These are phyloP conservation scores for Dendryphion nanum DNA, from an alignment of 2,329 filamentous ascomycete genomes.

Conservation along the genomic window DNA sequence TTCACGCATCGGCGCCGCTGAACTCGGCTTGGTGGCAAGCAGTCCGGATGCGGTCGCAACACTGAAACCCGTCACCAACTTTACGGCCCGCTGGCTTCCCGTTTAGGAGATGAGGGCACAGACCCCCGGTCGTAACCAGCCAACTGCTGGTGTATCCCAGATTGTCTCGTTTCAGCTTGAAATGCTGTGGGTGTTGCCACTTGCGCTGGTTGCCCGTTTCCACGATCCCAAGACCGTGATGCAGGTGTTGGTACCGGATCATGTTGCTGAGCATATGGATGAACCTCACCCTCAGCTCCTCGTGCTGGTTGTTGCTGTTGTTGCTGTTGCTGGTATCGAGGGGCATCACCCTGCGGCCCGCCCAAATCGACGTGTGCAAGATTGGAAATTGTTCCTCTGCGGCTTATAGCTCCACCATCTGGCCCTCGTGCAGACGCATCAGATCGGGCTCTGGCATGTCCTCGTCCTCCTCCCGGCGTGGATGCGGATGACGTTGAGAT, in stretches of 20 bases:
- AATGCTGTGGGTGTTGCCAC: conserved; percentile 21
- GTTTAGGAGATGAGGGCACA: conserved; percentile 33
- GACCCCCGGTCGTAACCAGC: conserved; percentile 25
- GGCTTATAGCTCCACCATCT: conserved; percentile 32
- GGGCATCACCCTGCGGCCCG: conserved; percentile 12
- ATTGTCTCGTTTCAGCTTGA: conserved; percentile 36
- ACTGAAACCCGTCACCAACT: conserved; percentile 22
- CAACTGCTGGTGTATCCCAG: conserved; percentile 29
- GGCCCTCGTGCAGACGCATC: conserved; percentile 53
- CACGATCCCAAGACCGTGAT: conserved; percentile 23
- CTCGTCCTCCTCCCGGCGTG: conserved; percentile 57
- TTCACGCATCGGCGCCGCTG: not conserved
- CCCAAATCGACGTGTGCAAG: conserved; percentile 27
- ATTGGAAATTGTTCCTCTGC: conserved; percentile 32
- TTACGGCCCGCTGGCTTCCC: conserved; percentile 37
- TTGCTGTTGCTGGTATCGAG: conserved; percentile 1
- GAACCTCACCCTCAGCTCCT: conserved; percentile 19
- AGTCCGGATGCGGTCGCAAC: conserved; percentile 15
- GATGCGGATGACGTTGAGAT: conserved; percentile 56
- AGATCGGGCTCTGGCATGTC: conserved; percentile 65
- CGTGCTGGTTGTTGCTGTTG: conserved; percentile 11
- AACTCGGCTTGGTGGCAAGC: not conserved
- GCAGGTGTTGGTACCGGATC: conserved; percentile 18
- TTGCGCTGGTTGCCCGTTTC: conserved; percentile 24
- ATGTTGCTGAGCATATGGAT: conserved; percentile 11